A percentile compares a stretch with the other conserved stretches of the same genome.
Evolutionary conservation across 2,329 filamentous ascomycete species (phyloP).

Genomic region (Apiospora phragmitis): DNA sequence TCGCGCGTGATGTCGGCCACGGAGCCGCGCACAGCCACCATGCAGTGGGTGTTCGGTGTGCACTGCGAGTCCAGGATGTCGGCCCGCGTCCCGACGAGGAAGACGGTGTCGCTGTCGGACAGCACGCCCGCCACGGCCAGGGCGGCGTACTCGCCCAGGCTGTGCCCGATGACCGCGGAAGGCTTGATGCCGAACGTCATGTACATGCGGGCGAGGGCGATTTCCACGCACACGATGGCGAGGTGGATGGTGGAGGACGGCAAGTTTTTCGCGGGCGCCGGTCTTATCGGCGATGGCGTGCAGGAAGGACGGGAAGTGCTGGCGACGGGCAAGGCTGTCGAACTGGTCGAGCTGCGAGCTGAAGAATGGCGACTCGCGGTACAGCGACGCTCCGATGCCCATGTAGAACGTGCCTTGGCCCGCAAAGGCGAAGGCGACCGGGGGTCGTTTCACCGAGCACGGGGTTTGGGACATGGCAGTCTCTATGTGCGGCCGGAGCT

Average conservation of each 20-base stretch:
- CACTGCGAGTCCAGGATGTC: slow-evolving; percentile 32
- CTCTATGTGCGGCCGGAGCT: not conserved
- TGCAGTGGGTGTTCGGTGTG: slow-evolving; percentile 27
- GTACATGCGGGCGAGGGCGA: slow-evolving; percentile 35
- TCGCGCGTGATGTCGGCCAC: slow-evolving; percentile 40
- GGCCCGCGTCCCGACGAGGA: slow-evolving; percentile 54
- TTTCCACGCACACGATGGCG: slow-evolving; percentile 30
- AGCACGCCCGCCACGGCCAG: slow-evolving; percentile 59
- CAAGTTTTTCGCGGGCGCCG: not conserved
- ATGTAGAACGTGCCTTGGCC: slow-evolving; percentile 42
- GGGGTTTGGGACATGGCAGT: not conserved
- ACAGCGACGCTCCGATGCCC: not conserved
- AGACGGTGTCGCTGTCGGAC: slow-evolving; percentile 58
- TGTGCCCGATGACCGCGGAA: slow-evolving; percentile 46
- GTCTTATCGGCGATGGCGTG: slow-evolving; percentile 39
- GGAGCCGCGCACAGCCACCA: slow-evolving; percentile 55
- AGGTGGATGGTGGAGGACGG: slow-evolving; percentile 15
- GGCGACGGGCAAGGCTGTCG: slow-evolving; percentile 15
- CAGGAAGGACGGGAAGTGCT: slow-evolving; percentile 40
- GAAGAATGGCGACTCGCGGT: not conserved
- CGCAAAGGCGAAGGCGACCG: slow-evolving; percentile 42
- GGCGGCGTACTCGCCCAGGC: slow-evolving; percentile 62
- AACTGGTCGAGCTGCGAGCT: not conserved
- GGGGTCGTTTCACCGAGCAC: slow-evolving; percentile 12
- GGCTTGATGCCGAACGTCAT: slow-evolving; percentile 40